These are phyloP conservation scores for Trichoderma orchidacearum DNA, from an alignment of 495 filamentous ascomycete species.

Conservation along the genomic window DNA sequence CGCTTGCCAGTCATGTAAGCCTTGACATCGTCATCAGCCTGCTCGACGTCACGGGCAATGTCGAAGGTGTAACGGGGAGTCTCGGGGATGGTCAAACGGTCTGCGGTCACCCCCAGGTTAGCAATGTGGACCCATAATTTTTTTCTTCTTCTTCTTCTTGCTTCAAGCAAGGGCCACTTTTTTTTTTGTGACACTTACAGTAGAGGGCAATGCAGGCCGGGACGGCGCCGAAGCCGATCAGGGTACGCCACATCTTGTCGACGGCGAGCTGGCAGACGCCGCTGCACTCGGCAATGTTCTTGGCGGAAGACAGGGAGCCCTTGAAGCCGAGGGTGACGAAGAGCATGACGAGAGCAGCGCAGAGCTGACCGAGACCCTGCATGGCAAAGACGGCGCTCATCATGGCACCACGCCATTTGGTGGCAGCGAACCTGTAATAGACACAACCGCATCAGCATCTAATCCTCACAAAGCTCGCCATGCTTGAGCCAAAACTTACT, in stretches of 20 bases:
- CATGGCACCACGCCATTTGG: constrained; percentile 65
- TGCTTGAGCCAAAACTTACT: constrained; percentile 15
- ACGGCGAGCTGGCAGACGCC: constrained; percentile 56
- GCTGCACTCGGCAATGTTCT: constrained; percentile 34
- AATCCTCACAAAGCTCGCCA: not conserved
- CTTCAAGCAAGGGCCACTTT: not conserved
- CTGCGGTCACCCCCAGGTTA: constrained; percentile 12
- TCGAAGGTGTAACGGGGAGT: constrained; percentile 67
- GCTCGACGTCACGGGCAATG: constrained; percentile 60
- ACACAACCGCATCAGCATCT: constrained; percentile 4
- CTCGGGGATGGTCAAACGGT: constrained; percentile 80
- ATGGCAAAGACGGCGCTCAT: constrained; percentile 80
- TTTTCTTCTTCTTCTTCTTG: not conserved
- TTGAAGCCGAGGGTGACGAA: constrained; percentile 64
- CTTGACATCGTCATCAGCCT: constrained; percentile 51
- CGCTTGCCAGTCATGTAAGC: constrained; percentile 44
- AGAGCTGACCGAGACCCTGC: constrained; percentile 69
- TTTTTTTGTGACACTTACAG: constrained; percentile 15
- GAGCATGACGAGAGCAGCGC: constrained; percentile 54
- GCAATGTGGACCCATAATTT: no score
- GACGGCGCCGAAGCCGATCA: constrained; percentile 71
- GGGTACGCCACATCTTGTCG: constrained; percentile 75
- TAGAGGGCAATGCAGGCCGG: constrained; percentile 66
- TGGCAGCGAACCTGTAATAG: constrained; percentile 42
- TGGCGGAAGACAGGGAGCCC: constrained; percentile 42